These are phyloP conservation scores for Debaryomyces nepalensis DNA, from an alignment of 1,139 yeast genomes.

Conservation along the genomic window DNA sequence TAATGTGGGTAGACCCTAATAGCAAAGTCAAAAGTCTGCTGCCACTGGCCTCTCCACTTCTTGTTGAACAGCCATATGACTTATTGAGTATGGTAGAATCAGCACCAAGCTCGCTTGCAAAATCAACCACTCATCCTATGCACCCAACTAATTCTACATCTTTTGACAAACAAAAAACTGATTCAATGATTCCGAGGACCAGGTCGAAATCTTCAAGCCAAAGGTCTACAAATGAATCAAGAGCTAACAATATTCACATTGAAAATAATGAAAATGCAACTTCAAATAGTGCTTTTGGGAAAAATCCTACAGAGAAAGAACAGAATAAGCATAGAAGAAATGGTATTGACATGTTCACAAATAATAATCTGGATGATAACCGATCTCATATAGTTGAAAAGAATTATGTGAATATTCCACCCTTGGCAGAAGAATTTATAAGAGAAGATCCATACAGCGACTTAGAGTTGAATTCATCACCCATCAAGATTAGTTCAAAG, in stretches of 20 bases:
- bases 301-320: background rate
- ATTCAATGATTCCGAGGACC: background rate
- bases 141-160: background rate
- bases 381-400: no score
- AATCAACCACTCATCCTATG: background rate
- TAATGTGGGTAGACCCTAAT: conserved; percentile 10
- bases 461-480: conserved; percentile 29
- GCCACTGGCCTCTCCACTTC: background rate
- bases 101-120: background rate
- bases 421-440: background rate
- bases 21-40: background rate
- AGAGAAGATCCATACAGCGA: conserved; percentile 2
- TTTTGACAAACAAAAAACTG: background rate
- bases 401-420: conserved; percentile 2
- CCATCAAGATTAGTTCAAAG: no score
- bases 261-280: background rate
- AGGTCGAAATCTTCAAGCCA: background rate
- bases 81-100: background rate
- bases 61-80: conserved; percentile 6
- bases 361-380: no score
- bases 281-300: conserved; percentile 3
- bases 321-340: background rate
- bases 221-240: background rate
- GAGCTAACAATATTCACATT: background rate
- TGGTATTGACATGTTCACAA: no score